Base-by-base conservation (phyloP, 495 filamentous ascomycete genomes). In the Melanomma pulvis-pyrius region DNA sequence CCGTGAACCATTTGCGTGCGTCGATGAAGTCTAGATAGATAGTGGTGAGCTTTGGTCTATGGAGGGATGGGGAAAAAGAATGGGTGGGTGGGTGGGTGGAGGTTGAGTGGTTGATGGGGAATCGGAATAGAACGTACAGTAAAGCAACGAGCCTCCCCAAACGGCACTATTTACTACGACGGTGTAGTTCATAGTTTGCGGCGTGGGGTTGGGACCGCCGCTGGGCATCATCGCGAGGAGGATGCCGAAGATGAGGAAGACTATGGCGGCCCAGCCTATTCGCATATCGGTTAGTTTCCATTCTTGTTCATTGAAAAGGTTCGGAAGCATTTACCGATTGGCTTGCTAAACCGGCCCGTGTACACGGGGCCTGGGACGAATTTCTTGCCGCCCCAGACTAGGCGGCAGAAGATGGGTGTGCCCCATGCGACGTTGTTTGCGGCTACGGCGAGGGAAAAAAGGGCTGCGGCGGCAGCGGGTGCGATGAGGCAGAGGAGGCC, bases 301-400 rank as follows among this genome's bases (percentile, higher is more conserved):
- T n/a, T n/a, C 32, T 36, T 36, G 6, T 36, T 36, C 13, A 13
- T 6, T 36, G 32, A 13, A 13, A 36, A 6, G 32, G 32, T 6
- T 6, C 6, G 32, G 6, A 13, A 6, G 13, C 13, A 36, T 36
- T 15, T 44, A 44, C 39, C 39, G 64, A 87, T 82, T 0, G 83
- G 79, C 36, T 80, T 77, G 29, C 80, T 83, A 24, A 84, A 75
- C 11, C 67, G 6, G 0, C 86, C 87, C 0, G 83, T 87, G 70
- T 87, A 87, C 71, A 86, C 83, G 11, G 85, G 82, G 0, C 87
- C 87, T 0, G 86, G 86, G n/a, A 80, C 80, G 67, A 90, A 90
- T 56, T 83, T 84, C 24, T 75, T 59, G 58, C 83, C 71, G 7
- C 86, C 87, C 86, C 86, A 90, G 12, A 87, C 72, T 0, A 89